phyloP scores from a whole-genome alignment of 345 rosid species.

The Acer saccharum region DNA sequence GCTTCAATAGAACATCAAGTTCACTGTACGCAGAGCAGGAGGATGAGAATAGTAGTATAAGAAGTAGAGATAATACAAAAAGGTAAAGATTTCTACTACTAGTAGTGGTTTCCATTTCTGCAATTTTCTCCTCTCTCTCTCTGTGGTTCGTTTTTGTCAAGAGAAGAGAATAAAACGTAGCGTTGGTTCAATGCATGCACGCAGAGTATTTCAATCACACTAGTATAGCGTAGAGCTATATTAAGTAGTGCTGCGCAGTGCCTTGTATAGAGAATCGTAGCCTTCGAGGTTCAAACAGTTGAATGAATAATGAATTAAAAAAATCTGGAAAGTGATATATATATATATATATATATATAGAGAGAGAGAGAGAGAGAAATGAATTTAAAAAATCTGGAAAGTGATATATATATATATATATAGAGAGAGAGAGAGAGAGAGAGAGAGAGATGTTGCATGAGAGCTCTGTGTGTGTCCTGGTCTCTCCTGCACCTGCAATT shows the following conservation, averaged over 20 bases:
- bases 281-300: constrained; percentile 26
- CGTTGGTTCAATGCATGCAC: constrained; percentile 41
- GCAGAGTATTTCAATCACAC: constrained; percentile 15
- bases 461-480: background rate
- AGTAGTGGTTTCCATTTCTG: constrained; percentile 29
- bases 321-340: constrained; percentile 2
- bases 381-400: constrained; percentile 16
- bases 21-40: constrained; percentile 49
- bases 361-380: background rate
- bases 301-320: constrained; percentile 23
- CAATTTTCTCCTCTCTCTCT: background rate
- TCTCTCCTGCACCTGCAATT: background rate
- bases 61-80: constrained; percentile 18
- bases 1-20: constrained; percentile 57
- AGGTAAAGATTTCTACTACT: constrained; percentile 10
- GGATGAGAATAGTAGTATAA: constrained; percentile 21
- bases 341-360: too few relatives aligned
- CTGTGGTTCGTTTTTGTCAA: background rate
- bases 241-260: constrained; percentile 33
- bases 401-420: background rate
- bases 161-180: constrained; percentile 19
- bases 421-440: too few relatives aligned
- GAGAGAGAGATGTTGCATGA: constrained; percentile 11
- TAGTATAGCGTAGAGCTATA: constrained; percentile 14
- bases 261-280: constrained; percentile 44